phyloP scores from a whole-genome alignment of 2,329 filamentous ascomycete genomes.

The Blastomyces silverae region DNA sequence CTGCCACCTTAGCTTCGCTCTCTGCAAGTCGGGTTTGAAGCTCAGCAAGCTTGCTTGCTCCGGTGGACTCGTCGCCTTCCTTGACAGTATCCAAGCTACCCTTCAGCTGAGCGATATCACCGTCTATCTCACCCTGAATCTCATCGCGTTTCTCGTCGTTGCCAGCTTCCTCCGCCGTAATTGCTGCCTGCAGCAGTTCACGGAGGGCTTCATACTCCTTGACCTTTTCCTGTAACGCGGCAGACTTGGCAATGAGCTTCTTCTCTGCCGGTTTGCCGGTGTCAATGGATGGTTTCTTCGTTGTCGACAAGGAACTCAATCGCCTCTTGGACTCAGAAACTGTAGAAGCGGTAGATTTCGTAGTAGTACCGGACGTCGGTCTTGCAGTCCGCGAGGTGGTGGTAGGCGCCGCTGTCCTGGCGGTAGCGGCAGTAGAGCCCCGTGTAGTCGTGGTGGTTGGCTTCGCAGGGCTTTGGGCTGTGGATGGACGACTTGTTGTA shows the following conservation, averaged over 20 bases:
- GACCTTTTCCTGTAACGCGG: constrained; percentile 27
- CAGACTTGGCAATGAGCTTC: constrained; percentile 24
- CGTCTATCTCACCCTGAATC: constrained; percentile 23
- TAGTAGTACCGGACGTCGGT: constrained; percentile 13
- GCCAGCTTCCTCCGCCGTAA: constrained; percentile 27
- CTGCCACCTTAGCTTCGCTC: constrained; percentile 21
- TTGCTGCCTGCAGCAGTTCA: constrained; percentile 27
- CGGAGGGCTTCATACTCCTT: constrained; percentile 28
- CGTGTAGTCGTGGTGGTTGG: constrained; percentile 21
- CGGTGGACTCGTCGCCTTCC: constrained; percentile 16
- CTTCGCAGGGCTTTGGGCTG: constrained; percentile 33
- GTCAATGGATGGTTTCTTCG: constrained; percentile 17
- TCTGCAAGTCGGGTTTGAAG: constrained; percentile 21
- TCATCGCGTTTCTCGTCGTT: constrained; percentile 24
- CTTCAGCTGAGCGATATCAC: constrained; percentile 25
- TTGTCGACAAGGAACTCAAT: constrained; percentile 15
- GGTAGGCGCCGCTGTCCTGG: constrained; percentile 22
- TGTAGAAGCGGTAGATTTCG: constrained; percentile 13
- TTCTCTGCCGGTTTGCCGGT: not conserved
- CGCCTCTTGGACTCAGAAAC: constrained; percentile 5
- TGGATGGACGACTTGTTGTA: constrained; percentile 25
- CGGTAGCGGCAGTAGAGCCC: constrained; percentile 22
- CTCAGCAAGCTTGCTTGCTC: constrained; percentile 19
- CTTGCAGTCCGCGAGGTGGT: constrained; percentile 19
- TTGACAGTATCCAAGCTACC: constrained; percentile 23